Evolutionary conservation across 495 filamentous ascomycete species (phyloP).

Genomic region (Tuber magnatum): DNA sequence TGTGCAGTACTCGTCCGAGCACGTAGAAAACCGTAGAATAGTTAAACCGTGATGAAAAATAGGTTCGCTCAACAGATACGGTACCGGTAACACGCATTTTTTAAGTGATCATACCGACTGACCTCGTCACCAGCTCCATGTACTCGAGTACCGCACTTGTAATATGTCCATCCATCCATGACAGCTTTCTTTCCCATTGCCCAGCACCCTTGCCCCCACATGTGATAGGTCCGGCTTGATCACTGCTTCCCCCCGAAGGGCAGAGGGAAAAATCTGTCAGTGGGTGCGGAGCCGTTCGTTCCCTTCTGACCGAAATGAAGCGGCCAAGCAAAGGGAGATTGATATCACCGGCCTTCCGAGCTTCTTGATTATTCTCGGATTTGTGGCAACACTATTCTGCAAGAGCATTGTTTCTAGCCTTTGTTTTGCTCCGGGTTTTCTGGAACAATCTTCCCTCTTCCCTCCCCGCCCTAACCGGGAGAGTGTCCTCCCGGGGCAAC

Average conservation of each 20-base stretch:
- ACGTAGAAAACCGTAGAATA: too few species aligned
- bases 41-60: too few species aligned
- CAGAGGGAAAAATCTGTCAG: neutral
- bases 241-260: neutral
- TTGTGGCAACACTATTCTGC: neutral
- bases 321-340: neutral
- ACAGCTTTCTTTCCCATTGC: neutral
- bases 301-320: too few species aligned
- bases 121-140: neutral
- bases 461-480: too few species aligned
- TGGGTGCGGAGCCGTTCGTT: neutral
- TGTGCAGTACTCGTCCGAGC: too few species aligned
- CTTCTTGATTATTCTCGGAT: neutral
- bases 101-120: neutral
- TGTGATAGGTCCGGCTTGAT: too few species aligned
- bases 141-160: neutral
- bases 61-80: too few species aligned
- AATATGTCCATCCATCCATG: neutral
- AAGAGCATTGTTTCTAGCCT: neutral
- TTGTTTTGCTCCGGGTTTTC: too few species aligned
- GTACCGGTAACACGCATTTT: neutral
- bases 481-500: neutral
- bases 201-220: too few species aligned
- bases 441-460: too few species aligned
- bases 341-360: neutral